Evolutionary conservation across 1,284 basidiomycete species (phyloP).

Genomic region (Trichosporon sp.): DNA sequence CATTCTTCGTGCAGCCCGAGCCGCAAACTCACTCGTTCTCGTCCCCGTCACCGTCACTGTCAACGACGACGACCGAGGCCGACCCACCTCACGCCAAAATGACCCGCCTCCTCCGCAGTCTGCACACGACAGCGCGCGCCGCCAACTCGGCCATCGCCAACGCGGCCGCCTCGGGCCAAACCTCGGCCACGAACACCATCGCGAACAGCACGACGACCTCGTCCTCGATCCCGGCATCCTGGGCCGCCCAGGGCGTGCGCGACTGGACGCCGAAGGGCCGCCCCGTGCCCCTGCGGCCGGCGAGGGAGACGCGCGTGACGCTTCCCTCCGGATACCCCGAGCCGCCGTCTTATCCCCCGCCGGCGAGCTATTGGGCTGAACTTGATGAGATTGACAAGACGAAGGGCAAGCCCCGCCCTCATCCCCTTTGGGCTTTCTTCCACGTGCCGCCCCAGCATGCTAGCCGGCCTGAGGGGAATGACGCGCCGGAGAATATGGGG

Average conservation of each 20-base stretch:
- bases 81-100: slow-evolving; percentile 7
- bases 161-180: no score
- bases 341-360: slow-evolving; percentile 34
- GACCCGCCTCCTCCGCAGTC: slow-evolving; percentile 23
- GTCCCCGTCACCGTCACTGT: neutral
- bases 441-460: slow-evolving; percentile 25
- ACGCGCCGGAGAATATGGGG: slow-evolving; percentile 23
- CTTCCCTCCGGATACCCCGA: slow-evolving; percentile 38
- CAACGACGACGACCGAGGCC: neutral
- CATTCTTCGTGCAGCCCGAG: neutral
- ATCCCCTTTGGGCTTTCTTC: slow-evolving; percentile 49
- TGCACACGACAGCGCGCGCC: slow-evolving; percentile 26
- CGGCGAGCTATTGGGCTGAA: slow-evolving; percentile 26
- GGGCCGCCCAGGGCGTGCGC: slow-evolving; percentile 7
- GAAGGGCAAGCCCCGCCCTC: slow-evolving; percentile 15
- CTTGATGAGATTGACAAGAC: slow-evolving; percentile 20
- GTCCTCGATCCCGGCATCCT: neutral
- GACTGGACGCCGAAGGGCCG: slow-evolving; percentile 37
- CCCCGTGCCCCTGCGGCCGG: slow-evolving; percentile 33
- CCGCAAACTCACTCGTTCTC: neutral
- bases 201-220: no score
- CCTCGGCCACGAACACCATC: no score
- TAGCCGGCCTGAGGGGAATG: neutral
- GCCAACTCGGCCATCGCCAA: slow-evolving; percentile 7
- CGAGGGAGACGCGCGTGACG: slow-evolving; percentile 28